A percentile compares a stretch with the other conserved stretches of the same genome.
Conservation (phyloP, 352 stramenopile species). For the Globisporangium perplexum region DNA sequence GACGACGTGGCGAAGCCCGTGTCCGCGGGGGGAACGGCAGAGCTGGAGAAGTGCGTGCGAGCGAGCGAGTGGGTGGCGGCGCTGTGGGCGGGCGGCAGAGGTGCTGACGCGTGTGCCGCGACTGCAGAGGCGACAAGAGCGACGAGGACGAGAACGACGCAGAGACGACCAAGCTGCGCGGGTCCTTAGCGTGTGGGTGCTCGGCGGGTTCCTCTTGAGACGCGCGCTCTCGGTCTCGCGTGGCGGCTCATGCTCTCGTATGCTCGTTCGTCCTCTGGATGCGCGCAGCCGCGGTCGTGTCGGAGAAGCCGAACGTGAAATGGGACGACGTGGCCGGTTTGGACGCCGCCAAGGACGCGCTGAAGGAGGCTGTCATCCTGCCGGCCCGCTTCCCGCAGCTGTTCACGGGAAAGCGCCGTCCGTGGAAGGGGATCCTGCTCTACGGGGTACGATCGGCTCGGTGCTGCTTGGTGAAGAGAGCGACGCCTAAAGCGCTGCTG, state of each 20-base stretch:
- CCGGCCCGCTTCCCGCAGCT: slow-evolving; percentile 95
- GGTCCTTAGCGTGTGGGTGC: slow-evolving; percentile 83
- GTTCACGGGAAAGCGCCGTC: slow-evolving; percentile 90
- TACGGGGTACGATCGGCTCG: slow-evolving; percentile 88
- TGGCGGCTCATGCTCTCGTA: background rate
- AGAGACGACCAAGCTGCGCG: slow-evolving; percentile 95
- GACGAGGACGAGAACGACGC: slow-evolving; percentile 91
- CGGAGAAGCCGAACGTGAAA: slow-evolving; percentile 93
- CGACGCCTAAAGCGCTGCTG: background rate
- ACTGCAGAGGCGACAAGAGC: slow-evolving; percentile 64
- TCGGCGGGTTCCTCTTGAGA: no score
- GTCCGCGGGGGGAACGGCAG: slow-evolving; percentile 40
- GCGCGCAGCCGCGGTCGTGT: slow-evolving; percentile 65
- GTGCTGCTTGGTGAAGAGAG: background rate
- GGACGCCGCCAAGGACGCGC: slow-evolving; percentile 93
- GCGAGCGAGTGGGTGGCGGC: no score
- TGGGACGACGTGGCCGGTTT: slow-evolving; percentile 98
- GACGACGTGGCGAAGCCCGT: slow-evolving; percentile 47
- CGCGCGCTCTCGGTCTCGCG: background rate
- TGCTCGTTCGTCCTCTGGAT: no score
- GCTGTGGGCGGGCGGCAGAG: no score
- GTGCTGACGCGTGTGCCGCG: background rate
- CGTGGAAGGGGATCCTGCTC: slow-evolving; percentile 96
- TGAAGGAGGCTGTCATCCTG: slow-evolving; percentile 99
- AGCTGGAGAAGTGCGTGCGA: slow-evolving; percentile 68